phyloP scores from a whole-genome alignment of 805 yeast genomes.

The Vanderwaltozyma verrucispora region DNA sequence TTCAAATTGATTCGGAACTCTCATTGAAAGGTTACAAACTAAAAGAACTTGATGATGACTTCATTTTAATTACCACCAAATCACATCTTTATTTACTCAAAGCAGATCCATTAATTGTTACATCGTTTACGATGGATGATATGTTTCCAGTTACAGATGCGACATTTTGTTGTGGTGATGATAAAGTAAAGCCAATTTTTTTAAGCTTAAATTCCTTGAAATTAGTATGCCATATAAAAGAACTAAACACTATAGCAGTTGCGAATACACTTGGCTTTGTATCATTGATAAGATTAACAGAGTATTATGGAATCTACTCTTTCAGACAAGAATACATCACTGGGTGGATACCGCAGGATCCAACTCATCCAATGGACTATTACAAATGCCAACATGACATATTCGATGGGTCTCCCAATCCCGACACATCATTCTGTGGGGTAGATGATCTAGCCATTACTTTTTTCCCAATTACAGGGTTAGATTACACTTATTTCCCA shows the following conservation, averaged over 20 bases:
- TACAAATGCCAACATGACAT: conserved; percentile 4
- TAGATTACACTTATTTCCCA: conserved; percentile 15
- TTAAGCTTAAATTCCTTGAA: conserved; percentile 9
- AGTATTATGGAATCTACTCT: conserved; percentile 20
- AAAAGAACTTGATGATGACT: conserved; percentile 9
- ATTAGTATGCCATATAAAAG: conserved; percentile 17
- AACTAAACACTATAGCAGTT: conserved; percentile 18
- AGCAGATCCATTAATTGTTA: conserved; percentile 15
- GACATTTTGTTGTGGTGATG: conserved; percentile 6
- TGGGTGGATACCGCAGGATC: conserved; percentile 20
- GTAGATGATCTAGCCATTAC: conserved; percentile 15
- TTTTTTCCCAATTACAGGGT: conserved; percentile 11
- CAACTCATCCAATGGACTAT: conserved; percentile 3
- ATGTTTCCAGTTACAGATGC: conserved; percentile 13
- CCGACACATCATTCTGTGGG: conserved; percentile 6
- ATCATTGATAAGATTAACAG: conserved; percentile 20
- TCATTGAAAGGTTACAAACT: conserved; percentile 11
- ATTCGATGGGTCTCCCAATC: background rate
- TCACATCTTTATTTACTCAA: conserved; percentile 8
- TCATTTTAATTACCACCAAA: conserved; percentile 13
- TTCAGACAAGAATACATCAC: conserved; percentile 23
- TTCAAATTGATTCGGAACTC: conserved; percentile 3
- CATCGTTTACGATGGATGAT: conserved; percentile 14
- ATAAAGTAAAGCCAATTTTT: background rate
- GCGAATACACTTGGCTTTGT: conserved; percentile 20